These are phyloP conservation scores for Dendrothele bispora DNA, from an alignment of 768 basidiomycete genomes.

Conservation along the genomic window DNA sequence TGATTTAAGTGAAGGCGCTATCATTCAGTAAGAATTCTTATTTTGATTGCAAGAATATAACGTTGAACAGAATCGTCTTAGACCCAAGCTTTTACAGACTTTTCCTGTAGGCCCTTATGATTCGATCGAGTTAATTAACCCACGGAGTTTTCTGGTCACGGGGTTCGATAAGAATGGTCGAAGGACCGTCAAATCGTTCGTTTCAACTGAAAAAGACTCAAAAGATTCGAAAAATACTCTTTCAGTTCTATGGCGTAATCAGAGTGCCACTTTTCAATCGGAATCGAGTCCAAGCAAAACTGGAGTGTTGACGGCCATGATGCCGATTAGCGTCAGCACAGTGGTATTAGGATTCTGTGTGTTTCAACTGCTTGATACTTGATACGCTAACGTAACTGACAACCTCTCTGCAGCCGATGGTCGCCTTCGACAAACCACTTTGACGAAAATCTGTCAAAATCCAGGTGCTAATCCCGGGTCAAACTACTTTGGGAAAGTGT, in stretches of 20 bases:
- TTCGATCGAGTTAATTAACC: conserved; percentile 2
- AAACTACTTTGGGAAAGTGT: conserved; percentile 29
- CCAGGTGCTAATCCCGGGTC: no score
- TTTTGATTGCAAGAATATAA: no score
- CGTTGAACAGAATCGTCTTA: no score
- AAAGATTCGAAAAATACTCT: no score
- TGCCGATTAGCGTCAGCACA: conserved; percentile 57
- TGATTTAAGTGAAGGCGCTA: not conserved
- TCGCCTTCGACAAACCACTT: conserved; percentile 43
- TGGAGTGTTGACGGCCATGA: conserved; percentile 40
- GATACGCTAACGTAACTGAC: conserved; percentile 13
- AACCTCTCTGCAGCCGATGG: conserved; percentile 47
- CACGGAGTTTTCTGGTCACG: not conserved
- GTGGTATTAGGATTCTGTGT: conserved; percentile 68
- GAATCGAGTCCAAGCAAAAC: no score
- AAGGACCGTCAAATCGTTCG: no score
- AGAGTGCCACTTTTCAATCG: no score
- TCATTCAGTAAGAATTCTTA: no score
- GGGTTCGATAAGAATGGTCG: no score
- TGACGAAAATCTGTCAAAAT: conserved; percentile 37
- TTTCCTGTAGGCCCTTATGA: not conserved
- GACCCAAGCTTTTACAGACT: conserved; percentile 1
- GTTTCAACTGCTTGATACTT: conserved; percentile 21
- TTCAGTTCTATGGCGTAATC: no score
- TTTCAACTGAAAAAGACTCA: no score